Conservation (phyloP, 2,329 filamentous ascomycete species). For the Aspergillus tubingensis region DNA sequence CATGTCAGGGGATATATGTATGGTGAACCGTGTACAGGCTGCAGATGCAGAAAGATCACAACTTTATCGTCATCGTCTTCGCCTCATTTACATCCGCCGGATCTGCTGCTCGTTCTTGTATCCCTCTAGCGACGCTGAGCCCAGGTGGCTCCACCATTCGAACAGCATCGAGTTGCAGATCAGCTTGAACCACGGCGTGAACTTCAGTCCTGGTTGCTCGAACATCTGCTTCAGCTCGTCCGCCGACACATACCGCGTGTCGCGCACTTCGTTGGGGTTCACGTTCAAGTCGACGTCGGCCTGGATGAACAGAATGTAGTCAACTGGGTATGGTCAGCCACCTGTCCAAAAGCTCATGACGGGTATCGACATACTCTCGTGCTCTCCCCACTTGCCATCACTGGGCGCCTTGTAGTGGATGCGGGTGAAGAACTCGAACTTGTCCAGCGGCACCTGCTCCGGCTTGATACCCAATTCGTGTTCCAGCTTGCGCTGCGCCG, state of each 20-base stretch:
- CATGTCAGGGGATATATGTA: neutral
- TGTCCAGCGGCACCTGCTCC: conserved; percentile 83
- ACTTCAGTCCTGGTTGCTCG: conserved; percentile 73
- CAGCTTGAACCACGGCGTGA: conserved; percentile 99
- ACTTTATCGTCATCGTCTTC: conserved; percentile 10
- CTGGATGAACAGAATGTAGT: conserved; percentile 99
- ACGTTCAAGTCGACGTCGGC: conserved; percentile 75
- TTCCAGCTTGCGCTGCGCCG: conserved; percentile 87
- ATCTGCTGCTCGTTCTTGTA: conserved; percentile 86
- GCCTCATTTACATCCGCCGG: conserved; percentile 66
- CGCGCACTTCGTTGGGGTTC: conserved; percentile 87
- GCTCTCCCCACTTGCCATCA: conserved; percentile 97
- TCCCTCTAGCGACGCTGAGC: conserved; percentile 72
- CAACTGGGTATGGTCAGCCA: conserved; percentile 60
- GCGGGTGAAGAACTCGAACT: conserved; percentile 90
- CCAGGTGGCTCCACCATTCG: conserved; percentile 91
- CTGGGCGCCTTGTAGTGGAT: conserved; percentile 99
- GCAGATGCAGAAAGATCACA: neutral
- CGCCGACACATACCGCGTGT: conserved; percentile 78
- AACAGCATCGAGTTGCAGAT: conserved; percentile 98
- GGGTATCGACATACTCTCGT: conserved; percentile 72
- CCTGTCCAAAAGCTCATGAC: neutral
- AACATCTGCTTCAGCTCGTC: conserved; percentile 85
- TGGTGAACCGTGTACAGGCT: too few relatives aligned
- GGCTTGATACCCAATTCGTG: conserved; percentile 92